Conservation (phyloP, 768 basidiomycete genomes). For the Serendipita sp. region DNA sequence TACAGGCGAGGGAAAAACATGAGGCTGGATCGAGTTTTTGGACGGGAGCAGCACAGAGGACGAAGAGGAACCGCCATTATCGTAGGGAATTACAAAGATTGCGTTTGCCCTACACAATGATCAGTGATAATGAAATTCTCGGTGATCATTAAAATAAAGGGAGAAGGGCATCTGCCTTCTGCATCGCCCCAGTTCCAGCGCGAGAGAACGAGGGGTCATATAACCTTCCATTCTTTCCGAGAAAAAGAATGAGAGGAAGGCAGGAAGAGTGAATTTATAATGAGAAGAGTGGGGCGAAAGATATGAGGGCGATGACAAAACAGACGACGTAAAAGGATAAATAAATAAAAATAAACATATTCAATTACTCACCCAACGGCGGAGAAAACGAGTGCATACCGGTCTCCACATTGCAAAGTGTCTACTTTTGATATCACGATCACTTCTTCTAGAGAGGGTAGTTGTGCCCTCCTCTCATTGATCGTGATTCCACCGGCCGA, state of each 20-base stretch:
- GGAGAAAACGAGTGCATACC: constrained; percentile 41
- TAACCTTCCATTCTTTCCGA: no score
- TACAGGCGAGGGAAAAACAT: neutral
- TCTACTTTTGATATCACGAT: constrained; percentile 45
- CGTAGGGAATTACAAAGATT: constrained; percentile 46
- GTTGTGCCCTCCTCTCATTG: neutral
- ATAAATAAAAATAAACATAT: no score
- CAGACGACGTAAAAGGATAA: no score
- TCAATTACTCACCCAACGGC: constrained; percentile 46
- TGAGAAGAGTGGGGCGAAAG: no score
- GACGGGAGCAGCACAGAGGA: neutral
- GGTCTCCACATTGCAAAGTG: constrained; percentile 25
- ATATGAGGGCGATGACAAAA: no score
- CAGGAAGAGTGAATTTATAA: no score
- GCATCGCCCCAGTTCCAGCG: no score
- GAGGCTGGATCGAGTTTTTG: neutral
- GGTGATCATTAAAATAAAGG: no score
- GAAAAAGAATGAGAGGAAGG: no score
- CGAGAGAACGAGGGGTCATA: no score
- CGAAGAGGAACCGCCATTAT: constrained; percentile 10
- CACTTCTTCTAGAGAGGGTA: constrained; percentile 16
- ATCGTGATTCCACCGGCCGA: neutral
- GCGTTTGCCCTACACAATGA: constrained; percentile 27
- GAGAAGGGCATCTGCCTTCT: no score
- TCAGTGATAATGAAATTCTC: no score